Evolutionary conservation across 2,329 filamentous ascomycete species (phyloP).

Genomic region (Exophiala xenobiotica): DNA sequence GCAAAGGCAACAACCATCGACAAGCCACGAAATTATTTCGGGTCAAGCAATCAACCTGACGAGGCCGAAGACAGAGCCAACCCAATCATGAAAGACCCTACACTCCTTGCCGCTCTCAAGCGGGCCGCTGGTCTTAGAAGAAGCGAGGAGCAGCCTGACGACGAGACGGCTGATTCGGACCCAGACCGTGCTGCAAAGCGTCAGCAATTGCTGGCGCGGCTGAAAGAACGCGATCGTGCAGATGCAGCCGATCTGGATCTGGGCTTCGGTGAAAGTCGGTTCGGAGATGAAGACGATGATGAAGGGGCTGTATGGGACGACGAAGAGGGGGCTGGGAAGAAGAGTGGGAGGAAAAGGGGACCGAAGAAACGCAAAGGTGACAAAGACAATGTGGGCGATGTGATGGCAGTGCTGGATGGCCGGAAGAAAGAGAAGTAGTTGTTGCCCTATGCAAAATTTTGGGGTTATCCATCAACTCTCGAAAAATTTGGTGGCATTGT

Average conservation of each 20-base stretch:
- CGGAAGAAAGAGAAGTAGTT: slow-evolving; percentile 46
- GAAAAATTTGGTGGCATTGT: too few relatives aligned
- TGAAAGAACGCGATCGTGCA: slow-evolving; percentile 40
- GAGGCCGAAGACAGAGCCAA: slow-evolving; percentile 42
- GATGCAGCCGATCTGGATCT: slow-evolving; percentile 75
- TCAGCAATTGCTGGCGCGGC: slow-evolving; percentile 44
- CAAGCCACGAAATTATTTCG: slow-evolving; percentile 50
- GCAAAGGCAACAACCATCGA: slow-evolving; percentile 20
- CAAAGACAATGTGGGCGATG: slow-evolving; percentile 71
- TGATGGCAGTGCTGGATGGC: slow-evolving; percentile 73
- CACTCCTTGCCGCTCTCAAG: slow-evolving; percentile 79
- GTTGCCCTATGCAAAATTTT: too few relatives aligned
- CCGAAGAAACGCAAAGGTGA: slow-evolving; percentile 54
- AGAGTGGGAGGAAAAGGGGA: slow-evolving; percentile 51
- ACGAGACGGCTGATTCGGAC: slow-evolving; percentile 18
- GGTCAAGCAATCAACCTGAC: slow-evolving; percentile 51
- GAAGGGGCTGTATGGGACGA: slow-evolving; percentile 63
- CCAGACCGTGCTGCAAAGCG: slow-evolving; percentile 23
- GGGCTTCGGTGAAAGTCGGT: slow-evolving; percentile 85
- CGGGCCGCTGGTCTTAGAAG: slow-evolving; percentile 68
- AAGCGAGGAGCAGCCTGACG: slow-evolving; percentile 40
- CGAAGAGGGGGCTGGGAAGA: slow-evolving; percentile 37
- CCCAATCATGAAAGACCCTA: slow-evolving; percentile 58
- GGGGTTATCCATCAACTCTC: too few relatives aligned
- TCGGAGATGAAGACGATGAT: slow-evolving; percentile 83